Evolutionary conservation across 176 grass and related monocot genomes (phyloP).

Genomic region (Saccharum spontaneum): DNA sequence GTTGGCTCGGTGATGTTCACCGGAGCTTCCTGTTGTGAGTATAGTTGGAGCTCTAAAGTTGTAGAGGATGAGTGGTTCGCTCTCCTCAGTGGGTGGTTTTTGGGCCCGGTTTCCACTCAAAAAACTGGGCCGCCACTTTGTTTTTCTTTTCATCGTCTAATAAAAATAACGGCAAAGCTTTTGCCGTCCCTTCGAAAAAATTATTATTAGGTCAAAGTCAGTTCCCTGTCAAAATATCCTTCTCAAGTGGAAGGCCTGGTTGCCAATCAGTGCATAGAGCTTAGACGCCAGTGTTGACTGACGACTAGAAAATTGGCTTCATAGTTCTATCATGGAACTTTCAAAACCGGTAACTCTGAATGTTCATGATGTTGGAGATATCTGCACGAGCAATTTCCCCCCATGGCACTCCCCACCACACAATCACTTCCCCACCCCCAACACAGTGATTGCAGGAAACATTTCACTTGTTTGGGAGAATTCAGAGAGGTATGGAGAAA

Average conservation of each 20-base stretch:
- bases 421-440: neutral
- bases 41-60: too few species aligned
- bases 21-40: too few species aligned
- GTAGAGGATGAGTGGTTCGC: too few species aligned
- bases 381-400: neutral
- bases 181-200: too few species aligned
- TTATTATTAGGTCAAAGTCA: neutral
- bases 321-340: neutral
- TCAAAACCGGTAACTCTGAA: neutral
- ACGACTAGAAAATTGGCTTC: neutral
- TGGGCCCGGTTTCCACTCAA: too few species aligned
- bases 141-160: too few species aligned
- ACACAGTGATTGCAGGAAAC: neutral
- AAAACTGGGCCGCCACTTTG: too few species aligned
- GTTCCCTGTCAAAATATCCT: neutral
- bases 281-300: neutral
- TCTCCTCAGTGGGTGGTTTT: too few species aligned
- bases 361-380: constrained; percentile 14
- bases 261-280: too few species aligned
- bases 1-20: too few species aligned
- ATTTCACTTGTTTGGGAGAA: neutral
- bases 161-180: too few species aligned
- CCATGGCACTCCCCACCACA: neutral
- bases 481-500: constrained; percentile 16
- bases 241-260: neutral